Conservation (phyloP, 768 basidiomycete genomes). For the Tylopilus subfusipes region DNA sequence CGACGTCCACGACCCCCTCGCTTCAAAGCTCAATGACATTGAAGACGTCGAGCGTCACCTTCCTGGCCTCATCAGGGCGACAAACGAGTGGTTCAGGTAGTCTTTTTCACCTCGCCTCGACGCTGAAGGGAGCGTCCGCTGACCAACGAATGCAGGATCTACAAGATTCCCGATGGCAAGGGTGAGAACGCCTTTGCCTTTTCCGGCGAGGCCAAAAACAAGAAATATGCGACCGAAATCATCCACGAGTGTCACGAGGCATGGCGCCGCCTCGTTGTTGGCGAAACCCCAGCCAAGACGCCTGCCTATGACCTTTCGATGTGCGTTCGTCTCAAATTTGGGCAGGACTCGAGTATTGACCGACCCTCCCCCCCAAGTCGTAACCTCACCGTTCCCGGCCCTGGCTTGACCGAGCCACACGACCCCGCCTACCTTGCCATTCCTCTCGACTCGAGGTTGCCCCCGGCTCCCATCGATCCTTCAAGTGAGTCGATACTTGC, state of each 20-base stretch:
- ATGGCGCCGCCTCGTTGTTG: constrained; percentile 89
- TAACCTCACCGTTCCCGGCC: constrained; percentile 73
- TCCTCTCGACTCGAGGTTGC: constrained; percentile 76
- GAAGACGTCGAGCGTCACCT: constrained; percentile 99
- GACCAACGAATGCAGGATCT: constrained; percentile 54
- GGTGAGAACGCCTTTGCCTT: constrained; percentile 98
- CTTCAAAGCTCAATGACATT: constrained; percentile 95
- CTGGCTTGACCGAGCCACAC: constrained; percentile 59
- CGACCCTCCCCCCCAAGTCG: constrained; percentile 43
- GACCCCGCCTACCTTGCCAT: constrained; percentile 63
- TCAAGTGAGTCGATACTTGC: constrained; percentile 56
- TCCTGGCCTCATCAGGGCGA: constrained; percentile 93
- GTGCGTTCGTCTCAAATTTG: constrained; percentile 44
- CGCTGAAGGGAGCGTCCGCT: neutral
- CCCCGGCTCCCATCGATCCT: constrained; percentile 86
- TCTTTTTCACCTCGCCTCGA: constrained; percentile 7
- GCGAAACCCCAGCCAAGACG: constrained; percentile 74
- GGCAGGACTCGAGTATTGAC: neutral
- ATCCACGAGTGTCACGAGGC: constrained; percentile 99
- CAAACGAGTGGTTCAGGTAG: constrained; percentile 98
- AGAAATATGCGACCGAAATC: constrained; percentile 98
- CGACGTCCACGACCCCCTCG: constrained; percentile 92
- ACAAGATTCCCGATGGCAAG: constrained; percentile 96
- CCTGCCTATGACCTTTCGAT: constrained; percentile 75
- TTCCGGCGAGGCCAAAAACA: constrained; percentile 99